Base-by-base conservation (phyloP, 2,329 filamentous ascomycete species). In the Xylariaceae sp. region DNA sequence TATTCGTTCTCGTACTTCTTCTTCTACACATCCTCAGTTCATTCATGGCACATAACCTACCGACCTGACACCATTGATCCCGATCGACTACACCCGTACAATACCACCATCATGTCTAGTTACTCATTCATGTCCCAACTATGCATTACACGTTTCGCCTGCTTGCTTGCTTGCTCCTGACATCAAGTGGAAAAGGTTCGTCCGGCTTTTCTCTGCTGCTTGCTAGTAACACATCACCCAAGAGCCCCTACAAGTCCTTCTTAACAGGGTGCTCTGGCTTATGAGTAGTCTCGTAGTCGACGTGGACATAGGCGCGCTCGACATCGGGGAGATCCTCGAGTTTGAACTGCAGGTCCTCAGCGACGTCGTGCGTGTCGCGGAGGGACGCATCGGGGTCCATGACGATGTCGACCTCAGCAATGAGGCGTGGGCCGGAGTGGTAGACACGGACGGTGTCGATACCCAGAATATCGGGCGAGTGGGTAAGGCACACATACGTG, bases 381-480 rank as follows among this genome's bases (percentile, higher is more conserved):
- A 99, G 82, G 1, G 85, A 84, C 57, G 87, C 83, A 1, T 84
- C 78, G 0, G 87, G 84, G 66, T 92, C 86, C 91, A 97, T 96
- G 69, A 97, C 93, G 57, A 97, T 86, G 72, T 99, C 94, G 44
- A 97, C 91, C 78, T 99, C 94, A 66, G 95, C 92, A 65, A 97
- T 92, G 51, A 97, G 83, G 17, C 93, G 83, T 0, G 92, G 85
- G 0, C 93, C 93, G 5, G 87, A 90, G 75, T 97, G 92, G 76
- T 96, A 97, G 0, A 92, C 91, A 55, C 94, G 86, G 2, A 97
- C 94, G 1, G 94, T 99, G 74, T 99, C 94, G 72, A 99, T 95
- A 68, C 90, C 89, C 57, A 80, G 81, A 71, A 99, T 90, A 39
- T 81, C 75, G 0, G 89, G 84, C 39, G 89, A 92, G 77, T 97